Evolutionary conservation across 2,329 filamentous ascomycete genomes (phyloP).

Genomic region (Shiraia bambusicola): DNA sequence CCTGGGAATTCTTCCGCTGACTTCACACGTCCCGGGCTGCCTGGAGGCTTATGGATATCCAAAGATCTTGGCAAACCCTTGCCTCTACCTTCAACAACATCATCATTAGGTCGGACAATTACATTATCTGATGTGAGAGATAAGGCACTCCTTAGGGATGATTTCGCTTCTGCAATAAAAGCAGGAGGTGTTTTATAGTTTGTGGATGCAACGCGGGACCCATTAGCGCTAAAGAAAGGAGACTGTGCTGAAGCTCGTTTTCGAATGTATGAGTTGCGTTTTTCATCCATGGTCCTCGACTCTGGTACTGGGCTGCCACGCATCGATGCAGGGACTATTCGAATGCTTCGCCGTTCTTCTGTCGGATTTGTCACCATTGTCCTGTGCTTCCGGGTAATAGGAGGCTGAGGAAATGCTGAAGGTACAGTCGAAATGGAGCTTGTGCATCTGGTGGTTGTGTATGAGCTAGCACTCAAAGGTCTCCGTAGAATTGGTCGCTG

Average conservation of each 20-base stretch:
- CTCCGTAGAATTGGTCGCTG: slow-evolving; percentile 23
- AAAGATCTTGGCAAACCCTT: slow-evolving; percentile 15
- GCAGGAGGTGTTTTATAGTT: slow-evolving; percentile 29
- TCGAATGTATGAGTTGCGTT: slow-evolving; percentile 46
- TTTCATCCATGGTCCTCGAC: slow-evolving; percentile 42
- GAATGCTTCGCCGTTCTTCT: slow-evolving; percentile 44
- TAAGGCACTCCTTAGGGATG: slow-evolving; percentile 7
- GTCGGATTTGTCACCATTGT: slow-evolving; percentile 30
- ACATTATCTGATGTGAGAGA: slow-evolving; percentile 14
- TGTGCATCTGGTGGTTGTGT: slow-evolving; percentile 41
- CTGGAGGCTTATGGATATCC: slow-evolving; percentile 14
- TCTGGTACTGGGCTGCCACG: slow-evolving; percentile 40
- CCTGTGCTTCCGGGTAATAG: slow-evolving; percentile 23
- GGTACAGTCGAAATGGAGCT: slow-evolving; percentile 44
- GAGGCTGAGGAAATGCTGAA: slow-evolving; percentile 42
- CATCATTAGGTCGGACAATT: slow-evolving; percentile 20
- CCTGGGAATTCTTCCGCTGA: slow-evolving; percentile 16
- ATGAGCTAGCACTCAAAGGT: slow-evolving; percentile 40
- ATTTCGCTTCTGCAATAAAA: slow-evolving; percentile 15
- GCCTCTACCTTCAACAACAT: slow-evolving; percentile 15
- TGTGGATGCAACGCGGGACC: slow-evolving; percentile 34
- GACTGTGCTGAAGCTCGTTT: slow-evolving; percentile 44
- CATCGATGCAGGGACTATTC: slow-evolving; percentile 38
- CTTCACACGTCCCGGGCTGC: slow-evolving; percentile 10
- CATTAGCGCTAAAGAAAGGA: slow-evolving; percentile 44